Percentiles rank a stretch among this genome's conserved stretches.
Conservation (phyloP, 208 protist genomes). For the Porcisia deanei region DNA sequence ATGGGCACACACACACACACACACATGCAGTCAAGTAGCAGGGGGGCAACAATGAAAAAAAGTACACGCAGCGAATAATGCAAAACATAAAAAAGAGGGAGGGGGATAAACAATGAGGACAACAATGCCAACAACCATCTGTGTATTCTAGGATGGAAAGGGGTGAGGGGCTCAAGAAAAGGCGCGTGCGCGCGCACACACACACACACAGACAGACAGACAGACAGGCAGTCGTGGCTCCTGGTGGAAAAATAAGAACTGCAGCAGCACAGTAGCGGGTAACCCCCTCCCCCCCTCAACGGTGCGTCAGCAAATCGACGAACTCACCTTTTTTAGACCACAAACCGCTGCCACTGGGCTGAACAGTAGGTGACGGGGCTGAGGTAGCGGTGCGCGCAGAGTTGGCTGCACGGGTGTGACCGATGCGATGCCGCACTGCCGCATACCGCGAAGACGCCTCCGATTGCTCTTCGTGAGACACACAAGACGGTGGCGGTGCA, state of each 20-base stretch:
- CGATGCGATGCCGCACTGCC: conserved; percentile 28
- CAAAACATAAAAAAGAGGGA: background rate
- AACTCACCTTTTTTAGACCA: conserved; percentile 21
- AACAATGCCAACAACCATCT: background rate
- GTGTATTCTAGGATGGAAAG: background rate
- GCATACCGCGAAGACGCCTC: conserved; percentile 32
- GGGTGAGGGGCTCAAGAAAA: background rate
- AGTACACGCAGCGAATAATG: background rate
- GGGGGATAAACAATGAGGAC: too few species aligned
- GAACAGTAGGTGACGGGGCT: background rate
- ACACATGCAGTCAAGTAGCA: background rate
- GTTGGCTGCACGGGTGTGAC: conserved; percentile 12
- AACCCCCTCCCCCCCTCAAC: background rate
- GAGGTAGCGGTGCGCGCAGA: background rate
- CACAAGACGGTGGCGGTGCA: background rate
- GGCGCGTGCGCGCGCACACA: background rate
- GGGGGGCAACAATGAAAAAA: background rate
- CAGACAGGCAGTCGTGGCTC: background rate
- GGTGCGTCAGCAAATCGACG: conserved; percentile 26
- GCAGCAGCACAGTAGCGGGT: background rate
- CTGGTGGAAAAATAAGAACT: background rate
- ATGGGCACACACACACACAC: background rate
- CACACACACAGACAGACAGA: background rate
- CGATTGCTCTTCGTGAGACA: conserved; percentile 14
- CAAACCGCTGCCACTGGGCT: conserved; percentile 3